Evolutionary conservation across 1,284 basidiomycete species (phyloP), one percentile per base, ranked within the genome.

Genomic region (Ustilago crameri): DNA sequence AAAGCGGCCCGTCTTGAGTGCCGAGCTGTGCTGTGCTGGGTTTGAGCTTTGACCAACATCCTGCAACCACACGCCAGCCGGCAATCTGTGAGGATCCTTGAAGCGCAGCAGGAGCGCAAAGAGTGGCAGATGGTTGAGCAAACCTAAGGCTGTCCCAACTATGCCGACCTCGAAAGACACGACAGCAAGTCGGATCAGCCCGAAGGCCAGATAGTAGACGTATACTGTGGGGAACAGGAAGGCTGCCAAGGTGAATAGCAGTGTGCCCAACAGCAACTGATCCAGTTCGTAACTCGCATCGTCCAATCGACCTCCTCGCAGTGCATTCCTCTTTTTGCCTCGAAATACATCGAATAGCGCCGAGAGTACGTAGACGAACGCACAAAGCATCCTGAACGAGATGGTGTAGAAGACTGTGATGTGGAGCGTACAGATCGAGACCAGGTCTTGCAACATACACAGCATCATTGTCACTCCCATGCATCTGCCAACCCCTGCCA

Each of bases 331-430:
- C 57, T 78, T 80, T 60, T 78, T 76, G 91, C 94, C 95, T 84
- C 93, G 87, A 81, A 98, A 98, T n/a, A 98, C 87, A 79, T 94
- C 93, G 89, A 93, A 97, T 15, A 98, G 85, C 0, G 90, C 91
- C 30, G 87, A 87, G 9, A 89, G 86, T 15, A 88, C 87, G 18
- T 84, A 85, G 35, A 91, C 85, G 79, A 90, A 88, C 72, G 87
- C 88, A 41, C 87, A 85, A 81, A 91, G 93, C 0, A 92, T 87
- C 0, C 84, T 78, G 1, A 88, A 87, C 5, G 91, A 88, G 46
- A 92, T 79, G 30, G 87, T 82, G 82, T 95, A 91, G 74, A 90
- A 91, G 0, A 90, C 61, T 45, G 88, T 88, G 5, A 95, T 85
- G 79, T 97, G 94, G 2, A 89, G 82, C 0, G 92, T 93, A 51